Evolutionary conservation across 805 yeast species (phyloP), one percentile per base, ranked within the genome.

Genomic region (Ogataea methylovora): DNA sequence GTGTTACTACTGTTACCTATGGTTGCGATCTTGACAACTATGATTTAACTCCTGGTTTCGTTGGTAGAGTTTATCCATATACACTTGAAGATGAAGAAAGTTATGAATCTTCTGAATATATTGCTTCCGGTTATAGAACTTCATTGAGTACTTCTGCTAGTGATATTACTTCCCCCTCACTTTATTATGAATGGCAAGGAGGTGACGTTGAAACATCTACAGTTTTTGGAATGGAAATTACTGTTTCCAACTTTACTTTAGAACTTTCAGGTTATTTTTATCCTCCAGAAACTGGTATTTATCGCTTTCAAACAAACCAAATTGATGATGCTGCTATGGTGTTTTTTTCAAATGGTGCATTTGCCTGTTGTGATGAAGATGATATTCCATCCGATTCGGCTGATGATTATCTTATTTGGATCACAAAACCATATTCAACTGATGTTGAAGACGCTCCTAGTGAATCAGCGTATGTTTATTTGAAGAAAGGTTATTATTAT

Each of bases 241-340:
- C 36, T 11, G 15, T 38, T 26, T 22, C 39, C 2, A 35, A 41
- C 30, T 33, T 45, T 21, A 39, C 28, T 15, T 23, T 40, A 8
- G 48, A 41, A 32, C 35, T 36, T 9, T 30, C 41, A 15, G 49
- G 46, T 40, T 45, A 40, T 16, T 50, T 40, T 40, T 25, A 27
- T 30, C 59, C 65, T 13, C 32, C 42, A 5, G 40, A 35, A 15
- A 41, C 54, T 14, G 66, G 65, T 38, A 33, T 44, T 8, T 61
- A 54, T 32, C 34, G 41, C 0, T 43, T 60, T 29, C 23, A 32
- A 10, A 35, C 56, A 13, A 24, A 30, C 5, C 24, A 26, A 10
- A 48, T 51, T 17, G 65, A 60, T 46, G 65, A 61, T 43, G 43
- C 48, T 15, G 57, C 45, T 14, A 52, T 51, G 43, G 56, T 63